Evolutionary conservation across 2,329 filamentous ascomycete genomes (phyloP).

Genomic region (Monosporascus sp.): DNA sequence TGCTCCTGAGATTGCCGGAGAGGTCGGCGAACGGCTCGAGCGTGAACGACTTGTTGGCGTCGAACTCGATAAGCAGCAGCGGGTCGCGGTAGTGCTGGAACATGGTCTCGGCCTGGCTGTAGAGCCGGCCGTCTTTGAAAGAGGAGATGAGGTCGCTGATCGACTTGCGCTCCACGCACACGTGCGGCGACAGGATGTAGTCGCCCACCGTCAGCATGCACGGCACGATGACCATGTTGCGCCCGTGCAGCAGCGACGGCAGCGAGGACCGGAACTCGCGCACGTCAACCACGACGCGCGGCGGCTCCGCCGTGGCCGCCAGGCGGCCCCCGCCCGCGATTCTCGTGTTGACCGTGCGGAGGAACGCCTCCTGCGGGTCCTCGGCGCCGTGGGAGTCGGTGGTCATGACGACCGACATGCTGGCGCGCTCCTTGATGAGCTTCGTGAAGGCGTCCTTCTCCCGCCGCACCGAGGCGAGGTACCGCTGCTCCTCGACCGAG

Average conservation of each 20-base stretch:
- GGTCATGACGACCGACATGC: constrained; percentile 85
- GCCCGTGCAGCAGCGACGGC: constrained; percentile 84
- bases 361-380: constrained; percentile 84
- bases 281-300: constrained; percentile 89
- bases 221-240: constrained; percentile 81
- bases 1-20: constrained; percentile 55
- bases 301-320: constrained; percentile 76
- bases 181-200: constrained; percentile 85
- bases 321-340: constrained; percentile 90
- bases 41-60: constrained; percentile 95
- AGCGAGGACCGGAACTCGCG: constrained; percentile 93
- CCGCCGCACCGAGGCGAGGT: constrained; percentile 80
- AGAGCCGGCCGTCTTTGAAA: constrained; percentile 86
- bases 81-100: constrained; percentile 84
- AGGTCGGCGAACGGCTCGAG: constrained; percentile 74
- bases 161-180: constrained; percentile 93
- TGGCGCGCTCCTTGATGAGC: constrained; percentile 87
- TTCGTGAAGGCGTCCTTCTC: constrained; percentile 97
- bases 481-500: constrained; percentile 92
- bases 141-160: constrained; percentile 87
- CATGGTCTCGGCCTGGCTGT: constrained; percentile 90
- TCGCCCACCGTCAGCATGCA: constrained; percentile 96
- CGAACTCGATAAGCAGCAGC: constrained; percentile 95
- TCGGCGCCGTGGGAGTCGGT: constrained; percentile 63
- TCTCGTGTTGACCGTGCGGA: constrained; percentile 92